phyloP scores from a whole-genome alignment of 208 protist genomes.

The Crithidia fasciculata region DNA sequence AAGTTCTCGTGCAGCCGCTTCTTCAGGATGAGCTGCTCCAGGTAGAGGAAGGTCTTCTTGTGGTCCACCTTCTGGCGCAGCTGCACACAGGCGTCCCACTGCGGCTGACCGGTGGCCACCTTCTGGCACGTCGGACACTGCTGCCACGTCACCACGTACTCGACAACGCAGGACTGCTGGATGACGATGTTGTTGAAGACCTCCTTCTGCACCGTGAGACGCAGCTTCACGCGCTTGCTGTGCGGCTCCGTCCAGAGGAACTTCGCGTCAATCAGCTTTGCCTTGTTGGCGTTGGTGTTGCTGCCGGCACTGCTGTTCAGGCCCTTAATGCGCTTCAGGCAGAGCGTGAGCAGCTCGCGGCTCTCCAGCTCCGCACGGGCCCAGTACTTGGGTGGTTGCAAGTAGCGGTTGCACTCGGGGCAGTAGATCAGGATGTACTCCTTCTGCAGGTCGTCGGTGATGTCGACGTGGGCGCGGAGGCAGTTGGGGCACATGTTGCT shows the following conservation, averaged over 20 bases:
- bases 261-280: constrained; percentile 98
- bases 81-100: constrained; percentile 98
- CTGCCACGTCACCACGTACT: constrained; percentile 97
- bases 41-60: constrained; percentile 98
- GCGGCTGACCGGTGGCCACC: constrained; percentile 95
- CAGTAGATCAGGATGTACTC: constrained; percentile 96
- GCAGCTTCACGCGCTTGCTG: constrained; percentile 98
- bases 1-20: constrained; percentile 95
- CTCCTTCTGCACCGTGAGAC: constrained; percentile 99
- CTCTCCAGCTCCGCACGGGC: constrained; percentile 95
- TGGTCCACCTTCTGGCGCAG: constrained; percentile 98
- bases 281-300: constrained; percentile 94
- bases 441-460: constrained; percentile 98
- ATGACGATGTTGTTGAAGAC: constrained; percentile 95
- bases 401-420: constrained; percentile 94
- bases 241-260: constrained; percentile 99
- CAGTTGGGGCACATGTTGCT: constrained; percentile 99
- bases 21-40: constrained; percentile 99
- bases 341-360: constrained; percentile 97
- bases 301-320: constrained; percentile 90
- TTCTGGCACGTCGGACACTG: constrained; percentile 97
- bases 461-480: constrained; percentile 96
- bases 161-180: constrained; percentile 97
- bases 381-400: constrained; percentile 98
- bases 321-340: constrained; percentile 97